phyloP scores from a whole-genome alignment of 225 moss, liverwort and hornwort species.

The Pleurozium schreberi region DNA sequence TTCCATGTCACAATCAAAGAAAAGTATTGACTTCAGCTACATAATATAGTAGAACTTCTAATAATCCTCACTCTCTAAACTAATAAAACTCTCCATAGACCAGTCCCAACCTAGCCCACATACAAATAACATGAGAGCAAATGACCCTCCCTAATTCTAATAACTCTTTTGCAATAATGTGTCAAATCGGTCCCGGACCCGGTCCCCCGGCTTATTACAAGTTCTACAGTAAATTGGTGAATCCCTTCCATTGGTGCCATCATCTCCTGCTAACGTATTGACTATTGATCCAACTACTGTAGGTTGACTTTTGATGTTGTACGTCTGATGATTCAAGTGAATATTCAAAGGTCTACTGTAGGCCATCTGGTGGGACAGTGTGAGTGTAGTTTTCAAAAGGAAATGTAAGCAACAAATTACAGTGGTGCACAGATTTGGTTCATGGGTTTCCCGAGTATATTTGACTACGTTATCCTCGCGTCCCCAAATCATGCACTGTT shows the following conservation, averaged over 20 bases:
- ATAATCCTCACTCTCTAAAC: no score
- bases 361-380: neutral
- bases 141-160: no score
- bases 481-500: neutral
- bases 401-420: neutral
- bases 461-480: neutral
- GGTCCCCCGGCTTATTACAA: no score
- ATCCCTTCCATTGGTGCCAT: neutral
- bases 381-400: neutral
- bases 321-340: neutral
- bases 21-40: no score
- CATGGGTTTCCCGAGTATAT: no score
- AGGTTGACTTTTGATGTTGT: neutral
- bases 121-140: no score
- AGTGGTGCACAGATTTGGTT: neutral
- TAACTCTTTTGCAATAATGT: no score
- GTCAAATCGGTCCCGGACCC: no score
- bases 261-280: neutral
- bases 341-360: neutral
- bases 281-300: neutral
- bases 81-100: no score
- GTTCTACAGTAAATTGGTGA: no score
- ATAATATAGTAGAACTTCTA: no score
- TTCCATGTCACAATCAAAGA: neutral
- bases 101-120: no score